These are phyloP conservation scores for Phytophthora constricta DNA, from an alignment of 352 stramenopile species.

Conservation along the genomic window DNA sequence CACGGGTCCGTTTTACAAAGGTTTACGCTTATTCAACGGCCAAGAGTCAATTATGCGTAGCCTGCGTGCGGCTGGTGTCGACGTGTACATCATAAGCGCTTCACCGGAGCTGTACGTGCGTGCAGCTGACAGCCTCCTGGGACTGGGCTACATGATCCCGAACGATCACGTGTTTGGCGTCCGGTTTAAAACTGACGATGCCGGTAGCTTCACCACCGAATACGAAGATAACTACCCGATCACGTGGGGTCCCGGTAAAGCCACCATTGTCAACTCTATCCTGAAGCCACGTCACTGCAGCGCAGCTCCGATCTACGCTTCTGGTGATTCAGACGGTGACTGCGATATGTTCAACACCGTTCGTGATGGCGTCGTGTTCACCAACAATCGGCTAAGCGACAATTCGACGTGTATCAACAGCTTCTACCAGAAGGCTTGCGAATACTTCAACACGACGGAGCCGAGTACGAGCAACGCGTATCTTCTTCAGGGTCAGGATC, in stretches of 20 bases:
- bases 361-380: constrained; percentile 49
- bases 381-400: constrained; percentile 54
- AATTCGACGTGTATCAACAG: constrained; percentile 43
- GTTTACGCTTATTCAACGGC: constrained; percentile 52
- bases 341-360: constrained; percentile 53
- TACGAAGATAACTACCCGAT: constrained; percentile 51
- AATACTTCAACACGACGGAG: constrained; percentile 40
- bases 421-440: constrained; percentile 54
- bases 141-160: constrained; percentile 50
- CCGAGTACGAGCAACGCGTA: constrained; percentile 43
- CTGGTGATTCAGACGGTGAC: constrained; percentile 23
- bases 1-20: constrained; percentile 36
- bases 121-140: constrained; percentile 29
- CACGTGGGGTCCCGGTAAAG: constrained; percentile 57
- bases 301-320: constrained; percentile 43
- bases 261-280: constrained; percentile 40
- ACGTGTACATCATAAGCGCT: constrained; percentile 53
- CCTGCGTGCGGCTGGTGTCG: constrained; percentile 34
- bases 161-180: constrained; percentile 45
- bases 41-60: constrained; percentile 51
- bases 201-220: constrained; percentile 40
- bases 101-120: constrained; percentile 52
- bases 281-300: constrained; percentile 44
- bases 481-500: constrained; percentile 56
- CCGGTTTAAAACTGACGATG: constrained; percentile 38